These are phyloP conservation scores for Mycena pura DNA, from an alignment of 768 basidiomycete genomes.

Conservation along the genomic window DNA sequence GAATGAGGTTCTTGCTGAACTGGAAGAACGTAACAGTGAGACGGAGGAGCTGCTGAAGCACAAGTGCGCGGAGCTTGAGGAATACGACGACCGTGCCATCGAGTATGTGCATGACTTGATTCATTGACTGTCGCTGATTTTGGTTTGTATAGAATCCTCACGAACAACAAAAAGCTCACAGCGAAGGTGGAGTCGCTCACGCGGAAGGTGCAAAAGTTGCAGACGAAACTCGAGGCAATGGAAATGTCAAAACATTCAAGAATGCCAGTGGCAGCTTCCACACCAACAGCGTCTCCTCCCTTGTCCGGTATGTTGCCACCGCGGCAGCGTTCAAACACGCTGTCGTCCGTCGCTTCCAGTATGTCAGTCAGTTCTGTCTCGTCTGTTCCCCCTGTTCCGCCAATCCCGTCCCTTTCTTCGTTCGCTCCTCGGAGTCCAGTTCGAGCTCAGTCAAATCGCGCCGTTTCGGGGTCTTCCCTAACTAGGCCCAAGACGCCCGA, in stretches of 20 bases:
- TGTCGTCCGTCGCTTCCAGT: too few relatives aligned
- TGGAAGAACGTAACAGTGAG: slow-evolving; percentile 74
- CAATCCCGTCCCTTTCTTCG: slow-evolving; percentile 21
- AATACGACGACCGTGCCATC: slow-evolving; percentile 81
- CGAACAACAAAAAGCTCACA: slow-evolving; percentile 79
- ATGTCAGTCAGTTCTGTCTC: too few relatives aligned
- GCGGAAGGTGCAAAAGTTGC: slow-evolving; percentile 75
- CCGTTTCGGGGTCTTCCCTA: slow-evolving; percentile 51
- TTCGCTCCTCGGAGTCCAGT: slow-evolving; percentile 13
- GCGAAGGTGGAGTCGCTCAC: slow-evolving; percentile 73
- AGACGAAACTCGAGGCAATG: slow-evolving; percentile 65
- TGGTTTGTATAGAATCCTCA: slow-evolving; percentile 60
- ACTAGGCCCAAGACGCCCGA: slow-evolving; percentile 64
- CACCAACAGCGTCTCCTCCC: slow-evolving; percentile 19
- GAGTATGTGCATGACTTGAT: slow-evolving; percentile 59
- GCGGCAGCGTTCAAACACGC: slow-evolving; percentile 40
- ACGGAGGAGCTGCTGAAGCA: slow-evolving; percentile 75
- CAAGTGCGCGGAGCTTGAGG: slow-evolving; percentile 82
- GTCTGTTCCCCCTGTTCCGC: too few relatives aligned
- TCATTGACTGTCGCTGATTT: slow-evolving; percentile 1
- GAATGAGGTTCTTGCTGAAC: slow-evolving; percentile 58
- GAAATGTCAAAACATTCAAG: slow-evolving; percentile 46
- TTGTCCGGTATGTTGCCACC: slow-evolving; percentile 18
- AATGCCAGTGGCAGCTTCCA: slow-evolving; percentile 17
- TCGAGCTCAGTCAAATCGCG: slow-evolving; percentile 34